Percentiles rank a stretch among this genome's conserved stretches.
Conservation (phyloP, 2,329 filamentous ascomycete genomes). For the Sclerotinia glacialis region DNA sequence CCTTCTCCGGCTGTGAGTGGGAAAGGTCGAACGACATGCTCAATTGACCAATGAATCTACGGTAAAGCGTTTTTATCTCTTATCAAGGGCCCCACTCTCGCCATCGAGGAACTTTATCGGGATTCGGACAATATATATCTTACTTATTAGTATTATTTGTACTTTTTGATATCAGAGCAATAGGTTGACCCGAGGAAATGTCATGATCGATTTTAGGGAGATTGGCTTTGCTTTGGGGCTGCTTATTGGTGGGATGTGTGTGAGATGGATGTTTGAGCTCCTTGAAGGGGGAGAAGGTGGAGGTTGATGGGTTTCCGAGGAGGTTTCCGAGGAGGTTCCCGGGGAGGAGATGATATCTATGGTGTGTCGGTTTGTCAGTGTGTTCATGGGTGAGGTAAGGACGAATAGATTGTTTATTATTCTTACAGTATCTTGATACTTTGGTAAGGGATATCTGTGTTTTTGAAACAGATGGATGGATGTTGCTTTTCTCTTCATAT, state of each 20-base stretch:
- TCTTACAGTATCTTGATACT: background rate
- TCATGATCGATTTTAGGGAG: background rate
- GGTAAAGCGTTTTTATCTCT: background rate
- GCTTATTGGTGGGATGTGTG: background rate
- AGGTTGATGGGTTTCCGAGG: constrained; percentile 10
- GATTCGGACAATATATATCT: too few species aligned
- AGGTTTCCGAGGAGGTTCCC: too few species aligned
- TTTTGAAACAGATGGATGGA: too few species aligned
- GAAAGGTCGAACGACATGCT: background rate
- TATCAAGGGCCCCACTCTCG: background rate
- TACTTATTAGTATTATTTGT: background rate
- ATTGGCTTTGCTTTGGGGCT: background rate
- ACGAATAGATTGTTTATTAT: background rate
- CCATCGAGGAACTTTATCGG: background rate
- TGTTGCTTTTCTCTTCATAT: background rate
- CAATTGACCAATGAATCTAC: background rate
- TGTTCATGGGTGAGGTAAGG: background rate
- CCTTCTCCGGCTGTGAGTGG: background rate
- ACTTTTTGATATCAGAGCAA: background rate
- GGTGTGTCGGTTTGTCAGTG: background rate
- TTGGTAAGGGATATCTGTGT: background rate
- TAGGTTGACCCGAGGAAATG: constrained; percentile 1
- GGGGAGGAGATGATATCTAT: too few species aligned
- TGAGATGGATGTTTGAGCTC: background rate
- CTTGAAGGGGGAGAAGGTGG: background rate